Base-by-base conservation (phyloP, 2,329 filamentous ascomycete genomes). In the Fusarium kyushuense region DNA sequence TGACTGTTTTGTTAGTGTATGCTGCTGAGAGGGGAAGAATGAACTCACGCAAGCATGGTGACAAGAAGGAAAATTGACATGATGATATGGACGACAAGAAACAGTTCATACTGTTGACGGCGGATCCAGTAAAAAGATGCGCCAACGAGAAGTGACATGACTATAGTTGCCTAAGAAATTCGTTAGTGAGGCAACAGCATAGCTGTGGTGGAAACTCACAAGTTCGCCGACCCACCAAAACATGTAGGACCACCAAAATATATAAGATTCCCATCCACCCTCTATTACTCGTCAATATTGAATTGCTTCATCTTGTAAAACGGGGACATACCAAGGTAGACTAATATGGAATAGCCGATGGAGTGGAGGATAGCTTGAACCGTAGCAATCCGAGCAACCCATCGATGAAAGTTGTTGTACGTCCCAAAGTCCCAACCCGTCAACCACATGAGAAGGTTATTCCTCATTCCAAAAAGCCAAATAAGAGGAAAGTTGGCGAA, bases 351-450 rank as follows among this genome's bases (percentile, higher is more conserved):
- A 62, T 90, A 92, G 0, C 84, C 84, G 2, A 89, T 58, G 0
- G 88, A 89, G 70, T 92, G 90, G 0, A 89, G 75, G 2, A 91
- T 80, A 2, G 88, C 89, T 67, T 91, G 84, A 1, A 88, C 58
- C 0, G 89, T 89, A 8, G 88, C 83, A 4, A 90, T 81, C 19
- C 89, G 82, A 0, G 90, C 89, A 5, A 89, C 81, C 82, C 88
- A 89, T 1, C 90, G 86, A 75, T 92, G 90, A 53, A 91, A 91
- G 40, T 87, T 83, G 67, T 87, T 92, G 71, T 88, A 92, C 0
- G 87, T 88, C 3, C 84, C 83, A 74, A 90, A 91, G 13, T 86
- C 87, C 89, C 90, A 92, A 0, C 89, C 89, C 0, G 90, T 92
- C 1, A 88, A 74, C 87, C 87, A 90, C 55, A 91, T 79, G 17